Base-by-base conservation (phyloP, 2,329 filamentous ascomycete genomes). In the Beauveria australis region DNA sequence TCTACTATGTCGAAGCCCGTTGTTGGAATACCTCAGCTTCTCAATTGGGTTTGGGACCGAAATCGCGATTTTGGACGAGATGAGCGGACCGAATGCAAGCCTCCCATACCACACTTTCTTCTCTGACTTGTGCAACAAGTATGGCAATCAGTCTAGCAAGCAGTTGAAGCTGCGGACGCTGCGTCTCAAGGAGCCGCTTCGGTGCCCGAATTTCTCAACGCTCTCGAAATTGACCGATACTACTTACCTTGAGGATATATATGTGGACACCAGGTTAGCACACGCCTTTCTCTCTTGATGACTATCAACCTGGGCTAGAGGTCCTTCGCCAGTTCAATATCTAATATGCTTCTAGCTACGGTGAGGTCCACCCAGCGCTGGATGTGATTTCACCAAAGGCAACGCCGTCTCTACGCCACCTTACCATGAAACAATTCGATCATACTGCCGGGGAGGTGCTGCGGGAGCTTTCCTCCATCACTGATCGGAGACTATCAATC, bases 321-420 rank as follows among this genome's bases (percentile, higher is more conserved):
- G 16, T 14, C 14, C 33, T 37, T 37, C 33, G 33, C 0, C 12
- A 16, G 8, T 1, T 26, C 19, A 26, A 16, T 48, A 12, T 26
- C 46, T 48, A 16, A 48, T 22, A 14, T 26, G 4, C 46, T 26
- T 22, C 14, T 48, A 44, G 44, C 4, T 2, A 0, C 2, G 22
- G 18, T 0, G 1, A 2, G 5, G n/a, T 26, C 1, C 3, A 6
- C 8, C 3, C 0, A 5, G 10, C 10, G 14, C 12, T 48, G n/a
- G 46, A 18, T 7, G 1, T 48, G n/a, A 22, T 48, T 48, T 9
- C 22, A 22, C 46, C 46, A 5, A 2, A 48, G 18, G 46, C 46
- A 14, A 48, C 46, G 19, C 46, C 46, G 46, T 48, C 46, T 0
- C 14, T 48, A 16, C 9, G 24, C 19, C 22, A 14, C 22, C 19